Percentiles rank a stretch among this genome's conserved stretches.
Conservation (phyloP, 1,139 yeast species). For the Barnettozyma hawaiiensis region DNA sequence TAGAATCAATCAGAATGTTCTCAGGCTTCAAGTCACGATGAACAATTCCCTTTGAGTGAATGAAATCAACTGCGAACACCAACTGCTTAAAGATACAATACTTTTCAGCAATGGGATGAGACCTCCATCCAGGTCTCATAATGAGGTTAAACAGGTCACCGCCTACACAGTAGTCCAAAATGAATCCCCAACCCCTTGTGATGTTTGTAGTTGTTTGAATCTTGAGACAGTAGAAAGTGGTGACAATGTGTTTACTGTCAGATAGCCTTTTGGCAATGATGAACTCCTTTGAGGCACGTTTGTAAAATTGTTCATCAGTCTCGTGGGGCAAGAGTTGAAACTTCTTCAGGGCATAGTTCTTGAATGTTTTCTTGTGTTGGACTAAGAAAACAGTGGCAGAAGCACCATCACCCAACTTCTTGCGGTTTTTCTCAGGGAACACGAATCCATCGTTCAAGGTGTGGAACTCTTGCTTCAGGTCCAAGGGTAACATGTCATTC, state of each 20-base stretch:
- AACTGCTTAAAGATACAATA: conserved; percentile 44
- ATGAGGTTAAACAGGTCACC: conserved; percentile 68
- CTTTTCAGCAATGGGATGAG: conserved; percentile 47
- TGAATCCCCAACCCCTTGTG: conserved; percentile 72
- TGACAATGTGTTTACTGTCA: conserved; percentile 52
- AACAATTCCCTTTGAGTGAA: conserved; percentile 75
- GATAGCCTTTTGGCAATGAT: conserved; percentile 50
- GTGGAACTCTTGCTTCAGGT: conserved; percentile 45
- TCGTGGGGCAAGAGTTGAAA: conserved; percentile 56
- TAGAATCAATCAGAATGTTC: conserved; percentile 56
- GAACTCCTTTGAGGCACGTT: conserved; percentile 58
- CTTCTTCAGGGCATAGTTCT: conserved; percentile 56
- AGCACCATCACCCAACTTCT: conserved; percentile 66
- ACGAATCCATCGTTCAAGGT: conserved; percentile 55
- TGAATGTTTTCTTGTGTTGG: conserved; percentile 36
- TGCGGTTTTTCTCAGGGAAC: conserved; percentile 42
- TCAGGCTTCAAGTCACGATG: conserved; percentile 96
- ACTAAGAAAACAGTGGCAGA: conserved; percentile 59
- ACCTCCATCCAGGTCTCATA: conserved; percentile 41
- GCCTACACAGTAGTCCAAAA: conserved; percentile 61
- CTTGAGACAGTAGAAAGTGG: conserved; percentile 49
- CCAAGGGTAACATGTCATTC: conserved; percentile 54
- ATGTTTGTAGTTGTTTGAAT: conserved; percentile 51
- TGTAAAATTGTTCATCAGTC: conserved; percentile 59
- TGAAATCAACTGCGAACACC: conserved; percentile 53